Evolutionary conservation across 768 basidiomycete species (phyloP).

Genomic region (Neoboletus magnificus): DNA sequence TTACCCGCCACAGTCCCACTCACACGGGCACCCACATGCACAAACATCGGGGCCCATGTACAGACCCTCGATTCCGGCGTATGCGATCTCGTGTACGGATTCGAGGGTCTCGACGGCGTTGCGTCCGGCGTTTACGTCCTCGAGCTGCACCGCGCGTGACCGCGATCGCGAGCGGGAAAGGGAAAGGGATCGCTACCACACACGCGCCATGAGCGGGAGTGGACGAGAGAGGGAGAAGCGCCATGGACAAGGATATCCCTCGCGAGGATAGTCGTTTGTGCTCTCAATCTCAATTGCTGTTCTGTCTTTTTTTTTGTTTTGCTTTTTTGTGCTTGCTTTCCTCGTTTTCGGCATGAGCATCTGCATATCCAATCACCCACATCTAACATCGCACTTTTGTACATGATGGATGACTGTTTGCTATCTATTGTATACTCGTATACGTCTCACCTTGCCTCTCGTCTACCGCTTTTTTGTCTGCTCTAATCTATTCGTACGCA

Average conservation of each 20-base stretch:
- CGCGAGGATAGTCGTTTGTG: slow-evolving; percentile 5
- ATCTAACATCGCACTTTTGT: slow-evolving; percentile 1
- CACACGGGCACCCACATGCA: not conserved
- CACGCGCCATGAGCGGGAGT: slow-evolving; percentile 3
- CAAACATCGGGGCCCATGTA: slow-evolving; percentile 23
- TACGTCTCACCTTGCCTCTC: not conserved
- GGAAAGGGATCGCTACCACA: slow-evolving; percentile 13
- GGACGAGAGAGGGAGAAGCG: slow-evolving; percentile 17
- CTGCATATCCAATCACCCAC: not conserved
- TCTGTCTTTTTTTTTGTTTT: not conserved
- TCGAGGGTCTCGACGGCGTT: slow-evolving; percentile 34
- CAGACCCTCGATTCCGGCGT: slow-evolving; percentile 30
- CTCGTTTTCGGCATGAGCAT: not conserved
- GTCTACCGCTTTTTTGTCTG: not conserved
- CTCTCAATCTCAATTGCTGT: not conserved
- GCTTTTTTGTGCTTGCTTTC: not conserved
- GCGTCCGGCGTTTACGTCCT: slow-evolving; percentile 31
- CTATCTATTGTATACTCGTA: not conserved
- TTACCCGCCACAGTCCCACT: not conserved
- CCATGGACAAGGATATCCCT: slow-evolving; percentile 10
- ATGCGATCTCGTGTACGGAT: slow-evolving; percentile 33
- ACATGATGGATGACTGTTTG: not conserved
- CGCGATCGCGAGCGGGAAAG: slow-evolving; percentile 20
- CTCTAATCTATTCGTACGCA: slow-evolving; percentile 1
- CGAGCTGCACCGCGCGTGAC: slow-evolving; percentile 16